Evolutionary conservation across 768 basidiomycete species (phyloP).

Genomic region (Lentinula aciculospora): DNA sequence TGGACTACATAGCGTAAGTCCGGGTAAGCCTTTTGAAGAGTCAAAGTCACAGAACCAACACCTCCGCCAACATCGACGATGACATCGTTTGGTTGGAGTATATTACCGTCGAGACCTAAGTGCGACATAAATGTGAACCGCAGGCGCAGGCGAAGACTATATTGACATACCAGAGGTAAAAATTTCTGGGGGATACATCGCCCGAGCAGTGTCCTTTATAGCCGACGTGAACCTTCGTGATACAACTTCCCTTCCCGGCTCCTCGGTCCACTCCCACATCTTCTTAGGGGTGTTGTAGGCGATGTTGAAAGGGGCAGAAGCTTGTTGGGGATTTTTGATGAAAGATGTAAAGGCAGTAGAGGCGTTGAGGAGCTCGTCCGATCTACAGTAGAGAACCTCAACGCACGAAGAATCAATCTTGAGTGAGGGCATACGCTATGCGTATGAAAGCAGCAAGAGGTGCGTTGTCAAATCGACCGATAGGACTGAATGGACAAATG

Average conservation of each 20-base stretch:
- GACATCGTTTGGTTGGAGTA: slow-evolving; percentile 12
- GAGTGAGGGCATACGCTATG: slow-evolving; percentile 13
- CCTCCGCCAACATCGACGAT: slow-evolving; percentile 32
- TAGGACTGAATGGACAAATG: slow-evolving; percentile 11
- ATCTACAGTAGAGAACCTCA: background rate
- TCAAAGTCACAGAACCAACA: slow-evolving; percentile 24
- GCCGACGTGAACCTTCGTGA: slow-evolving; percentile 22
- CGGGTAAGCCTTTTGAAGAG: slow-evolving; percentile 22
- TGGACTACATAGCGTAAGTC: slow-evolving; percentile 29
- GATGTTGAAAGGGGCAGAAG: slow-evolving; percentile 18
- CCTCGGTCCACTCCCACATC: slow-evolving; percentile 26
- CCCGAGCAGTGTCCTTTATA: slow-evolving; percentile 10
- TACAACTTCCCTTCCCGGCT: slow-evolving; percentile 22
- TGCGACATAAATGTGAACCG: background rate
- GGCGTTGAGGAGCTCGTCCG: background rate
- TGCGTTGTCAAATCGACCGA: slow-evolving; percentile 12
- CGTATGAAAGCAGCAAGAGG: slow-evolving; percentile 14
- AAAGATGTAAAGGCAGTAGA: background rate
- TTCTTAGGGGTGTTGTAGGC: slow-evolving; percentile 17
- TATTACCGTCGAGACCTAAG: slow-evolving; percentile 15
- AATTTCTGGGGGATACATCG: background rate
- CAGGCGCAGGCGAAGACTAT: background rate
- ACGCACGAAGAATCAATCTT: background rate
- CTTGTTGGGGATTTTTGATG: slow-evolving; percentile 6
- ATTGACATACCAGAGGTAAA: background rate